Base-by-base conservation (phyloP, 495 filamentous ascomycete species). In the Cercophora scortea region DNA sequence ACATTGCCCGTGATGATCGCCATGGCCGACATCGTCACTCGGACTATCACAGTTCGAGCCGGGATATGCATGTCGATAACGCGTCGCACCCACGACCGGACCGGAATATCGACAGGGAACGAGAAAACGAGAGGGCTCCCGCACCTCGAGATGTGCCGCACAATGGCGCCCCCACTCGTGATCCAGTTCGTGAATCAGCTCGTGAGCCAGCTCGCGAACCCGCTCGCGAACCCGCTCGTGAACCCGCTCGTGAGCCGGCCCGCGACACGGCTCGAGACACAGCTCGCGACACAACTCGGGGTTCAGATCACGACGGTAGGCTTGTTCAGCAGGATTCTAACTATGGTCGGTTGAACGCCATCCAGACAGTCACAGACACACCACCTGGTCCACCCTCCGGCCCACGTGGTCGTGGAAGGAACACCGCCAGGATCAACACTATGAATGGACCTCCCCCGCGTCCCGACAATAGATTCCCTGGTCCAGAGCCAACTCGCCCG, bases 341-440 rank as follows among this genome's bases (percentile, higher is more conserved):
- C 51, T 82, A 82, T 57, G 81, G 81, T 32, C 75, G 81, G 16
- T 63, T 84, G 40, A 82, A 77, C 53, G 65, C 76, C 8, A 74
- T 78, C 43, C 67, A 69, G n/a, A 73, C 79, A 0, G 68, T 74
- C 45, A 61, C 68, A 1, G 72, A 75, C 13, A 61, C 73, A 34
- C 59, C 59, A 11, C 16, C 59, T 6, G 61, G 74, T 8, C 82
- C 84, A 42, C 88, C 89, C 1, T 84, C 82, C 19, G 90, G 88
- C 1, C 90, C 89, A 2, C 75, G 86, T 41, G 76, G 78, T 15
- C 70, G 74, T 55, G 72, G 75, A 11, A 67, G 74, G 42, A 71
- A 68, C 46, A 59, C 65, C 7, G 52, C 59, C 45, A 68, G 73
- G 33, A 36, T 56, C 19, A 56, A 55, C 13, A 57, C 67, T n/a